Evolutionary conservation across 2,329 filamentous ascomycete genomes (phyloP), one percentile per base, ranked within the genome.

Genomic region (Pseudopithomyces maydicus): DNA sequence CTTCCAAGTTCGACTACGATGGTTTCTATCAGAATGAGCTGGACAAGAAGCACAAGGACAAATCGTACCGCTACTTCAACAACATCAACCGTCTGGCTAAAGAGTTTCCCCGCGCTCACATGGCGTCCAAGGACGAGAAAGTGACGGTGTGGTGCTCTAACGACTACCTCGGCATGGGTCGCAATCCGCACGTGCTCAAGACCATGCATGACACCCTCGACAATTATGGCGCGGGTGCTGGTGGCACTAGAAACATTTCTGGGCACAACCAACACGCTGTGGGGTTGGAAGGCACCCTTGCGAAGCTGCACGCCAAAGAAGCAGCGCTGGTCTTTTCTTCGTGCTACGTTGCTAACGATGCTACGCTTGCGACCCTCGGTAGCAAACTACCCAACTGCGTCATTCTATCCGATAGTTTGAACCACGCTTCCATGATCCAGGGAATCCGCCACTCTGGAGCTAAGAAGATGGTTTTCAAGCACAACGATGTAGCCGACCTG

Each of bases 141-240:
- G 95, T 99, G 56, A 97, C 94, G 1, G 95, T 99, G 22, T 99
- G 95, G 95, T 99, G 95, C 83, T 96, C 94, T 74, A 99, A 99
- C 73, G 95, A 99, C 77, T 99, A 99, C 77, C 87, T 99, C 17
- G 95, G 95, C 67, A 99, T 99, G 95, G 94, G 95, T 43, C 86
- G 92, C 68, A 97, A 98, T 78, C 85, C 87, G 12, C 83, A 91
- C 49, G 95, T 99, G 11, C 80, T 99, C 70, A 87, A 90, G 75
- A 86, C 86, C 55, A 99, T 99, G 95, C 94, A 99, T 75, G 85
- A 95, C 74, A 97, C 94, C 2, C 81, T 99, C 43, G 93, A 99
- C 67, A 91, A 88, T 73, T 99, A 99, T 70, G 95, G 95, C 57
- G 92, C 95, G 33, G 95, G 95, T 57, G 95, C 95, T 33, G 95